Percentiles rank a stretch among this genome's conserved stretches.
Evolutionary conservation across 2,329 filamentous ascomycete genomes (phyloP).

Genomic region (Diaporthe australafricana): DNA sequence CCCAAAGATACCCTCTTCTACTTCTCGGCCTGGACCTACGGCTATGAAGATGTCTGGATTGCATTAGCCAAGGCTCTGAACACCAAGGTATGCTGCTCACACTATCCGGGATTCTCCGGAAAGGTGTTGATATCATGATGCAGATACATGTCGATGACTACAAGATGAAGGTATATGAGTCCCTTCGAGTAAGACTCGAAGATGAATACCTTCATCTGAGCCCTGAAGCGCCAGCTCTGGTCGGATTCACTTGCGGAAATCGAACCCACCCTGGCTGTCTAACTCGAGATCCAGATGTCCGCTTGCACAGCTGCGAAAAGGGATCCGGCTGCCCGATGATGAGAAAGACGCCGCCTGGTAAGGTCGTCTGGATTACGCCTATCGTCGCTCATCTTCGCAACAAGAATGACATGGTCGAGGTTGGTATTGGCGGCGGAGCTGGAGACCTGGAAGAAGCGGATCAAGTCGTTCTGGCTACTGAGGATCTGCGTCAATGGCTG

Average conservation of each 20-base stretch:
- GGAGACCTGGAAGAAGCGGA: slow-evolving; percentile 78
- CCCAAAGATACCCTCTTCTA: slow-evolving; percentile 83
- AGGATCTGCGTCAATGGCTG: slow-evolving; percentile 63
- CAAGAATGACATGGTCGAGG: slow-evolving; percentile 75
- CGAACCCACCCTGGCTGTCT: slow-evolving; percentile 76
- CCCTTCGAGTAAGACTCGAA: slow-evolving; percentile 62
- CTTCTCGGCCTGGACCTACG: slow-evolving; percentile 90
- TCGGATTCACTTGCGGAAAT: slow-evolving; percentile 82
- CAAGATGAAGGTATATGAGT: slow-evolving; percentile 77
- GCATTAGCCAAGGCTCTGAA: slow-evolving; percentile 78
- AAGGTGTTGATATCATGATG: not conserved
- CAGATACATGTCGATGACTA: slow-evolving; percentile 87
- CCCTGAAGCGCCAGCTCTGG: slow-evolving; percentile 74
- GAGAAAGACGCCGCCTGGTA: slow-evolving; percentile 50
- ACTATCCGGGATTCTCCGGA: not conserved
- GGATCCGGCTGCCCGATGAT: slow-evolving; percentile 70
- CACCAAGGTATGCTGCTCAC: slow-evolving; percentile 61
- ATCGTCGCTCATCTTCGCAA: slow-evolving; percentile 74
- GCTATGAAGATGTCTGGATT: slow-evolving; percentile 87
- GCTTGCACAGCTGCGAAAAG: slow-evolving; percentile 89
- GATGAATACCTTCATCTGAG: slow-evolving; percentile 56
- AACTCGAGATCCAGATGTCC: slow-evolving; percentile 69
- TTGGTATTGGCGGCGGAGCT: slow-evolving; percentile 82
- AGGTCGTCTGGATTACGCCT: slow-evolving; percentile 80
- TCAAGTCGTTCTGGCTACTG: slow-evolving; percentile 69